Evolutionary conservation across 2,329 filamentous ascomycete species (phyloP).

Genomic region (Macrophomina pseudophaseolina): DNA sequence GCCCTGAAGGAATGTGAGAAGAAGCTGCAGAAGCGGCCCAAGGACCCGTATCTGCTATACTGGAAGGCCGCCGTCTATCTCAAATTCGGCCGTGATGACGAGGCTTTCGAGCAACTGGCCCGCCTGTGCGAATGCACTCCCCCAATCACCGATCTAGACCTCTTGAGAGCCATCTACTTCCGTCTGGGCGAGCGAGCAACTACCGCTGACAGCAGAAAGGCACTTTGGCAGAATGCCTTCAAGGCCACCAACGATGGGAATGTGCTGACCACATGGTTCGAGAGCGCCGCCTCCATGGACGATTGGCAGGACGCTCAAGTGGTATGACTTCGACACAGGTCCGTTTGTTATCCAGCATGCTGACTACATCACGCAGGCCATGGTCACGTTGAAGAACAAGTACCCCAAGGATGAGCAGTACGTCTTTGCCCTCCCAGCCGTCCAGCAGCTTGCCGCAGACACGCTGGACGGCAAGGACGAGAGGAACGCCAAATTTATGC

Average conservation of each 20-base stretch:
- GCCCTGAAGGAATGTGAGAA: conserved; percentile 40
- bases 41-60: conserved; percentile 40
- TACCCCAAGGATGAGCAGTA: conserved; percentile 26
- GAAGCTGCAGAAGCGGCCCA: conserved; percentile 42
- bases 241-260: conserved; percentile 22
- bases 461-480: conserved; percentile 18
- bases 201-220: conserved; percentile 13
- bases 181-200: conserved; percentile 11
- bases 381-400: conserved; percentile 25
- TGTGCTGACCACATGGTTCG: conserved; percentile 25
- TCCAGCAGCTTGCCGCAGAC: conserved; percentile 23
- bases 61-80: conserved; percentile 26
- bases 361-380: conserved; percentile 5
- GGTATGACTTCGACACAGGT: conserved; percentile 5
- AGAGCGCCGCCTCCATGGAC: conserved; percentile 21
- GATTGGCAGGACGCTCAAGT: conserved; percentile 24
- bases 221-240: conserved; percentile 25
- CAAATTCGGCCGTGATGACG: conserved; percentile 26
- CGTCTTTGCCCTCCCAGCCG: conserved; percentile 23
- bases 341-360: not conserved
- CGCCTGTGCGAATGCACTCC: conserved; percentile 13
- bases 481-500: conserved; percentile 17
- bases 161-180: conserved; percentile 21
- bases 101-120: conserved; percentile 23
- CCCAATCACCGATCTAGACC: conserved; percentile 18